Percentiles rank a stretch among this genome's conserved stretches.
phyloP scores from a whole-genome alignment of 176 grass and related monocot species.

The Rhynchospora breviuscula region DNA sequence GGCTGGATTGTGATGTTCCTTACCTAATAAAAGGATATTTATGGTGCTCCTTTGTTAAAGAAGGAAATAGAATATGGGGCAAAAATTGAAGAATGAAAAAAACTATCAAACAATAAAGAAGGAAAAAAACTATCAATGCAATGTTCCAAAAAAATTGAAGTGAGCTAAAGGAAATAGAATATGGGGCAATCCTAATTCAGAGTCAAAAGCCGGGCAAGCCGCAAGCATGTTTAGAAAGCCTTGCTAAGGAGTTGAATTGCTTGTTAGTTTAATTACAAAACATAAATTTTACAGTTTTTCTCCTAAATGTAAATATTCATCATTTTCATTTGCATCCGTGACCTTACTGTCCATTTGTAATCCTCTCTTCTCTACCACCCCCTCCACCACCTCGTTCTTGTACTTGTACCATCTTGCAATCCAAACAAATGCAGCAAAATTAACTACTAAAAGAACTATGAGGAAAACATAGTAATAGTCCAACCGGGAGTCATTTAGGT shows the following conservation, averaged over 20 bases:
- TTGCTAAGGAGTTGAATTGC: not conserved
- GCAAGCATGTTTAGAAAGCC: not conserved
- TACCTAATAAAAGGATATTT: not conserved
- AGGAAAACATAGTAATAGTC: conserved; percentile 72
- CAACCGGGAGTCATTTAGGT: conserved; percentile 60
- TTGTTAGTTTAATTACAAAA: not conserved
- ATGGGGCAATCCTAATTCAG: not conserved
- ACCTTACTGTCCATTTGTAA: conserved; percentile 28
- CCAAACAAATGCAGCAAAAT: conserved; percentile 47
- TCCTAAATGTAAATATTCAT: conserved; percentile 17
- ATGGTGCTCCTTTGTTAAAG: not conserved
- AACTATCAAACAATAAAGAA: not conserved
- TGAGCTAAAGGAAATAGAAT: not conserved
- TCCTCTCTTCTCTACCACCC: not conserved
- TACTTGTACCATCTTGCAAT: conserved; percentile 45
- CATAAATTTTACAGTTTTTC: not conserved
- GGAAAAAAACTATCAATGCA: not conserved
- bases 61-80: too few species aligned
- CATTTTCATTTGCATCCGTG: conserved; percentile 14
- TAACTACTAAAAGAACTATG: conserved; percentile 36
- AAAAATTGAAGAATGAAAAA: too few species aligned
- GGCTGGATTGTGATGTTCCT: not conserved
- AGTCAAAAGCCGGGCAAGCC: not conserved
- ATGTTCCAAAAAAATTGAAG: not conserved
- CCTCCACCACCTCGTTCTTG: conserved; percentile 41